phyloP scores from a whole-genome alignment of 2,329 filamentous ascomycete species.

The Aspergillus felis region DNA sequence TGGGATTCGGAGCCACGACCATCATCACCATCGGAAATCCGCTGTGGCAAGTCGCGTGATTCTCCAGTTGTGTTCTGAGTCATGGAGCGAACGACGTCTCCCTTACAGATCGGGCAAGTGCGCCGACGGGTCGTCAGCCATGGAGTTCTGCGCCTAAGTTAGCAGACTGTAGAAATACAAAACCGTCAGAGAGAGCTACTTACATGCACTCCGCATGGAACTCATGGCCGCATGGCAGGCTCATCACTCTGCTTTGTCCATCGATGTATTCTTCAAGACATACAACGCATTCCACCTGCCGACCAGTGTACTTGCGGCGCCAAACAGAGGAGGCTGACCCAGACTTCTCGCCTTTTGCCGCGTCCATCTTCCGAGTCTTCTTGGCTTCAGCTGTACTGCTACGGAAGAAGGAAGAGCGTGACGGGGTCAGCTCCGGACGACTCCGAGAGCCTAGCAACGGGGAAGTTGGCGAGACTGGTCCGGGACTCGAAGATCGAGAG shows the following conservation, averaged over 20 bases:
- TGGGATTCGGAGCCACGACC: slow-evolving; percentile 41
- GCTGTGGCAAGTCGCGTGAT: slow-evolving; percentile 31
- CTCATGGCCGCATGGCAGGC: slow-evolving; percentile 92
- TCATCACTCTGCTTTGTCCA: slow-evolving; percentile 93
- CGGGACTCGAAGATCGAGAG: slow-evolving; percentile 59
- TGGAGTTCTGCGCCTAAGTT: slow-evolving; percentile 63
- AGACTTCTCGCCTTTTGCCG: slow-evolving; percentile 45
- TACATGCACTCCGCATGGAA: slow-evolving; percentile 99
- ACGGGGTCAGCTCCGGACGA: slow-evolving; percentile 28
- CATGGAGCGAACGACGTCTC: slow-evolving; percentile 74
- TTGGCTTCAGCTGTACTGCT: slow-evolving; percentile 22
- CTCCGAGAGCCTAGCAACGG: slow-evolving; percentile 59
- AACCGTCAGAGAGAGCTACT: slow-evolving; percentile 43
- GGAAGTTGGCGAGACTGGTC: slow-evolving; percentile 67
- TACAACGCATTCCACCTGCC: slow-evolving; percentile 85
- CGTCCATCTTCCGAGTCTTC: slow-evolving; percentile 18
- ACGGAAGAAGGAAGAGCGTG: slow-evolving; percentile 36
- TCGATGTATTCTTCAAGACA: slow-evolving; percentile 96
- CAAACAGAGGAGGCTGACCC: slow-evolving; percentile 32
- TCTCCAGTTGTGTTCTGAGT: slow-evolving; percentile 40
- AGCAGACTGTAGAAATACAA: slow-evolving; percentile 13
- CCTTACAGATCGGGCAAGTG: slow-evolving; percentile 98
- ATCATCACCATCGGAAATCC: slow-evolving; percentile 42
- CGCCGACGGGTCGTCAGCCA: slow-evolving; percentile 93
- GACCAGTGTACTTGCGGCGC: slow-evolving; percentile 58